Conservation (phyloP, 2,329 filamentous ascomycete genomes). For the Clonostachys chloroleuca region DNA sequence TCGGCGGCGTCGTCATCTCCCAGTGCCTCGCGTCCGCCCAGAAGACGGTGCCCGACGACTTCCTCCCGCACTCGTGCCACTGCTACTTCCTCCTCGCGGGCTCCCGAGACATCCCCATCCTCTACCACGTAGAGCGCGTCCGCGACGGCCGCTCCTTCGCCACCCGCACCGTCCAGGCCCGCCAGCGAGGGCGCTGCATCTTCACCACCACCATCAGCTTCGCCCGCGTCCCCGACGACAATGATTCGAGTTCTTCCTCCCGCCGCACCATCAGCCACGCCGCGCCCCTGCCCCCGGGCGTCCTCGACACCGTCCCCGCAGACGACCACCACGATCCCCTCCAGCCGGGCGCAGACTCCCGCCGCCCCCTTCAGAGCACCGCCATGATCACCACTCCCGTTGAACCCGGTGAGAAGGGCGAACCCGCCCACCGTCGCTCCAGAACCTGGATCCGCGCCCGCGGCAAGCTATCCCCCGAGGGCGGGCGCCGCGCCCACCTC, state of each 20-base stretch:
- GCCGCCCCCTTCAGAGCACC: slow-evolving; percentile 36
- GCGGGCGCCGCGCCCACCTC: slow-evolving; percentile 77
- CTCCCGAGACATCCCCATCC: slow-evolving; percentile 70
- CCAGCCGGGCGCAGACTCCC: slow-evolving; percentile 36
- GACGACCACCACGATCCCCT: slow-evolving; percentile 33
- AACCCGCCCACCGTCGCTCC: slow-evolving; percentile 62
- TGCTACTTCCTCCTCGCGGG: slow-evolving; percentile 98
- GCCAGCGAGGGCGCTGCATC: slow-evolving; percentile 83
- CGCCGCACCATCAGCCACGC: slow-evolving; percentile 58
- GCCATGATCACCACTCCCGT: too few relatives aligned
- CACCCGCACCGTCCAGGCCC: slow-evolving; percentile 92
- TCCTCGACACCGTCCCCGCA: slow-evolving; percentile 27
- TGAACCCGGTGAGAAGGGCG: slow-evolving; percentile 16
- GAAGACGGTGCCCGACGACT: slow-evolving; percentile 75
- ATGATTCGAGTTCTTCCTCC: slow-evolving; percentile 22
- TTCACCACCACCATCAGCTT: slow-evolving; percentile 96
- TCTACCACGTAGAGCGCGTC: slow-evolving; percentile 94
- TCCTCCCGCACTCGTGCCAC: slow-evolving; percentile 92
- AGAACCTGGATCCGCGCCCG: slow-evolving; percentile 72
- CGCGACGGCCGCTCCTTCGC: slow-evolving; percentile 86
- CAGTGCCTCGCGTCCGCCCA: slow-evolving; percentile 87
- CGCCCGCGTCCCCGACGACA: slow-evolving; percentile 56
- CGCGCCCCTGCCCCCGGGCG: slow-evolving; percentile 47
- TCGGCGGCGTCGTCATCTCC: slow-evolving; percentile 87
- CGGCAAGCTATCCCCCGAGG: slow-evolving; percentile 67